Evolutionary conservation across 2,329 filamentous ascomycete genomes (phyloP).

Genomic region (Apiospora phragmitis): DNA sequence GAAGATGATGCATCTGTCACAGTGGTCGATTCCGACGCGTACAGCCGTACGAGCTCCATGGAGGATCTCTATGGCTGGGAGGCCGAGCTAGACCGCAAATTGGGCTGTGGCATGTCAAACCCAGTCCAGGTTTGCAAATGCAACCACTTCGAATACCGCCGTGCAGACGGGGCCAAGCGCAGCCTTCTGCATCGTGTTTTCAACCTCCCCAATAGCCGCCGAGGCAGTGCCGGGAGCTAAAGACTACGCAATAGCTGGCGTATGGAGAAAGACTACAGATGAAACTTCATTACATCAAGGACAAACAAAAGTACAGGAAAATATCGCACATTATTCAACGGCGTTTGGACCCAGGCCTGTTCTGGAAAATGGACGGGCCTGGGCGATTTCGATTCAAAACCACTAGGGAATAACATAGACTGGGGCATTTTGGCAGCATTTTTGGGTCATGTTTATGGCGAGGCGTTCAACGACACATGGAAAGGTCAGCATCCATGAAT

Average conservation of each 20-base stretch:
- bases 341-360: neutral
- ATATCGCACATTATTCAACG: constrained; percentile 7
- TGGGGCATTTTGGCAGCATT: constrained; percentile 1
- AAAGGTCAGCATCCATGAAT: neutral
- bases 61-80: constrained; percentile 57
- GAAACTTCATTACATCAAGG: constrained; percentile 3
- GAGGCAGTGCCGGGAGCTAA: constrained; percentile 12
- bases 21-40: constrained; percentile 30
- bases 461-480: constrained; percentile 15
- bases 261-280: neutral
- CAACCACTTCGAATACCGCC: constrained; percentile 28
- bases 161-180: constrained; percentile 29
- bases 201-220: constrained; percentile 24
- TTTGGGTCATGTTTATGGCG: constrained; percentile 13
- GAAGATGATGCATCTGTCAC: constrained; percentile 28
- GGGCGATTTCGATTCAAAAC: neutral
- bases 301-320: constrained; percentile 9
- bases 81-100: constrained; percentile 42
- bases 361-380: neutral
- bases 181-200: constrained; percentile 44
- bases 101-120: constrained; percentile 23
- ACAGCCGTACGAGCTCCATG: constrained; percentile 28
- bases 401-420: constrained; percentile 6
- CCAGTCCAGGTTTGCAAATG: constrained; percentile 19
- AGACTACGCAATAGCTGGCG: neutral